phyloP scores from a whole-genome alignment of 768 basidiomycete species.

The Mycena kentingensis region DNA sequence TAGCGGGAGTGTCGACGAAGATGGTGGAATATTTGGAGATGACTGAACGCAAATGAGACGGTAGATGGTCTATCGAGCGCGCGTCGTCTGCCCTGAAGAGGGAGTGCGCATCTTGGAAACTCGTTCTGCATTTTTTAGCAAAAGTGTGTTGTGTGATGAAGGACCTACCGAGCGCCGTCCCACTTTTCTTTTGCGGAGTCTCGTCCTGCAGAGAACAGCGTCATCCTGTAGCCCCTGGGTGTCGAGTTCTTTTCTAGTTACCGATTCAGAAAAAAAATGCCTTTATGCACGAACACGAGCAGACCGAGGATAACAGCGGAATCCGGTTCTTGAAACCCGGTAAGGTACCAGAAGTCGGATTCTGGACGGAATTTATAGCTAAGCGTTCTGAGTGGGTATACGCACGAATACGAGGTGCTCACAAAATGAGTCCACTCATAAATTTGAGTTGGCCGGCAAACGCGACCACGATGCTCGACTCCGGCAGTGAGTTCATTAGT shows the following conservation, averaged over 20 bases:
- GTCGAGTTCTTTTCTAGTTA: constrained; percentile 66
- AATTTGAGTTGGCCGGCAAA: constrained; percentile 82
- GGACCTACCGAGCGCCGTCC: constrained; percentile 78
- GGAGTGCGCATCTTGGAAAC: constrained; percentile 59
- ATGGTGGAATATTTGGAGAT: constrained; percentile 51
- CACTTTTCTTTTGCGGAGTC: constrained; percentile 82
- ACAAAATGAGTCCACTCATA: constrained; percentile 88
- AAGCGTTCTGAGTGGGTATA: background rate
- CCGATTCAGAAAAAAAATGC: constrained; percentile 6
- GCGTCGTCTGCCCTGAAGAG: constrained; percentile 84
- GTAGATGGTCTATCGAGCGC: constrained; percentile 54
- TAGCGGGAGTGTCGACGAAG: constrained; percentile 51
- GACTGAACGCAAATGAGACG: constrained; percentile 58
- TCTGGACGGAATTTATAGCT: constrained; percentile 96
- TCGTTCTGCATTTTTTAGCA: constrained; percentile 47
- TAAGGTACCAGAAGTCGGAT: constrained; percentile 94
- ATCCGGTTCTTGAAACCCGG: constrained; percentile 93
- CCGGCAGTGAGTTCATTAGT: constrained; percentile 76
- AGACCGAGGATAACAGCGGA: constrained; percentile 83
- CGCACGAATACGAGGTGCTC: constrained; percentile 31
- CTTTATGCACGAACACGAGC: constrained; percentile 15
- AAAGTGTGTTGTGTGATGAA: background rate
- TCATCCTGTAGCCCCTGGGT: constrained; percentile 82
- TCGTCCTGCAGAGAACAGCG: constrained; percentile 77
- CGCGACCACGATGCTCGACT: constrained; percentile 72